A percentile compares a stretch with the other conserved stretches of the same genome.
phyloP scores from a whole-genome alignment of 2,329 filamentous ascomycete species.

The Lecanosticta acicola region DNA sequence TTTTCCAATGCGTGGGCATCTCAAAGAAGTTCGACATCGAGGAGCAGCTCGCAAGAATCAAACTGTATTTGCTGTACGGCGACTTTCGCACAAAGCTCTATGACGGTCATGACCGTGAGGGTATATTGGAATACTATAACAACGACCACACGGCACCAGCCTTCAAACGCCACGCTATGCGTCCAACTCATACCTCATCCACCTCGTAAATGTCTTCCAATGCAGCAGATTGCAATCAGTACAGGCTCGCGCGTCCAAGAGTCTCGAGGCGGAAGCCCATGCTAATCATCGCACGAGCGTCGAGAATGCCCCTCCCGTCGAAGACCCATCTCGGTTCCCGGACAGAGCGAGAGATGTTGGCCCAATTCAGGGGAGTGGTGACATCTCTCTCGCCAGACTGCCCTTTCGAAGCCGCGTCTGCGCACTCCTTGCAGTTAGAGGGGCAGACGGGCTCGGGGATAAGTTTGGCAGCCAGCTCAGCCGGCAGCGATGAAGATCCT shows the following conservation, averaged over 20 bases:
- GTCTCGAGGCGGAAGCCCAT: constrained; percentile 30
- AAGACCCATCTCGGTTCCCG: constrained; percentile 29
- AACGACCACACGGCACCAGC: too few relatives aligned
- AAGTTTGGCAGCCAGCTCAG: constrained; percentile 5
- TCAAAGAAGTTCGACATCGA: too few relatives aligned
- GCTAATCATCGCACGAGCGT: constrained; percentile 21
- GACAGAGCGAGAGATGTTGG: constrained; percentile 24
- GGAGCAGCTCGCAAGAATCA: too few relatives aligned
- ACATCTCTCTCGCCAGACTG: constrained; percentile 6
- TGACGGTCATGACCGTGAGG: too few relatives aligned
- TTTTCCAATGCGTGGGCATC: too few relatives aligned
- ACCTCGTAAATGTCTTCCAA: not conserved
- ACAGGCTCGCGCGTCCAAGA: constrained; percentile 22
- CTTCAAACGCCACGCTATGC: not conserved
- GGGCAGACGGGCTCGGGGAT: constrained; percentile 13
- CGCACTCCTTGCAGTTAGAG: constrained; percentile 13
- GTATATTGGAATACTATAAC: too few relatives aligned
- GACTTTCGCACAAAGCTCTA: too few relatives aligned
- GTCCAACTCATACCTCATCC: not conserved
- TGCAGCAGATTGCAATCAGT: not conserved
- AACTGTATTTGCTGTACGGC: too few relatives aligned
- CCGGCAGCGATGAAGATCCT: constrained; percentile 5
- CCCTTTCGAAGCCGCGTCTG: not conserved
- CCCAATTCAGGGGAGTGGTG: constrained; percentile 22
- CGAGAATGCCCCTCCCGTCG: constrained; percentile 30